These are phyloP conservation scores for Penicillium sp. DNA, from an alignment of 2,329 filamentous ascomycete genomes.

Conservation along the genomic window DNA sequence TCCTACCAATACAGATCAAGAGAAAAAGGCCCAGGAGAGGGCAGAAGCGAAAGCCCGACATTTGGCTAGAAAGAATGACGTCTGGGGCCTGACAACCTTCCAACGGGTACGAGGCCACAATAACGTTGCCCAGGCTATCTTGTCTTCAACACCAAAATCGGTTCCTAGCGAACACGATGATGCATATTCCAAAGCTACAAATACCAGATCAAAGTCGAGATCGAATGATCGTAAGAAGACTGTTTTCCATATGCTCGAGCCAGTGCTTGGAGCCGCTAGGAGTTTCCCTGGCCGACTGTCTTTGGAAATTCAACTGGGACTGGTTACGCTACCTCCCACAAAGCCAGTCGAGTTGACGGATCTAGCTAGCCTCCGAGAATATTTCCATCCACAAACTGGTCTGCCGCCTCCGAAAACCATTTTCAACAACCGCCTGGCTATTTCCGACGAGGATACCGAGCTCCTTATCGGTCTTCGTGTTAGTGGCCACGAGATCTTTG, in stretches of 20 bases:
- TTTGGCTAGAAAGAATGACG: neutral
- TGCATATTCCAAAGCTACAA: neutral
- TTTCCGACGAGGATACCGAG: slow-evolving; percentile 46
- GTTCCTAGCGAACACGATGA: no score
- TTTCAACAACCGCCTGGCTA: slow-evolving; percentile 45
- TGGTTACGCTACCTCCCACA: slow-evolving; percentile 37
- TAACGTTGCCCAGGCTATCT: neutral
- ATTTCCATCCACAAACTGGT: slow-evolving; percentile 36
- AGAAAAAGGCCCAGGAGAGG: neutral
- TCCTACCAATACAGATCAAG: neutral
- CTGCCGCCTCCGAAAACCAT: slow-evolving; percentile 33
- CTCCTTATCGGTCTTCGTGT: slow-evolving; percentile 39
- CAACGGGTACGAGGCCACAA: neutral
- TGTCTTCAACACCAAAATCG: neutral
- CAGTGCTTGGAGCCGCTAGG: slow-evolving; percentile 37
- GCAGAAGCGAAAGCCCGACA: neutral
- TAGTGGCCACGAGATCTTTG: slow-evolving; percentile 31
- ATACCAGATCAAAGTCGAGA: neutral
- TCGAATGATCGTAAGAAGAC: slow-evolving; percentile 10
- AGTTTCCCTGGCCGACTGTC: slow-evolving; percentile 39
- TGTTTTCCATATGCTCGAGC: slow-evolving; percentile 35
- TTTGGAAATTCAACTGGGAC: slow-evolving; percentile 44
- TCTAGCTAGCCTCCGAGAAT: slow-evolving; percentile 30
- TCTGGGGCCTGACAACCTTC: neutral
- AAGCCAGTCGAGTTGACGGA: slow-evolving; percentile 12